Conservation (phyloP, 345 rosid genomes). For the Garcia nutans region DNA sequence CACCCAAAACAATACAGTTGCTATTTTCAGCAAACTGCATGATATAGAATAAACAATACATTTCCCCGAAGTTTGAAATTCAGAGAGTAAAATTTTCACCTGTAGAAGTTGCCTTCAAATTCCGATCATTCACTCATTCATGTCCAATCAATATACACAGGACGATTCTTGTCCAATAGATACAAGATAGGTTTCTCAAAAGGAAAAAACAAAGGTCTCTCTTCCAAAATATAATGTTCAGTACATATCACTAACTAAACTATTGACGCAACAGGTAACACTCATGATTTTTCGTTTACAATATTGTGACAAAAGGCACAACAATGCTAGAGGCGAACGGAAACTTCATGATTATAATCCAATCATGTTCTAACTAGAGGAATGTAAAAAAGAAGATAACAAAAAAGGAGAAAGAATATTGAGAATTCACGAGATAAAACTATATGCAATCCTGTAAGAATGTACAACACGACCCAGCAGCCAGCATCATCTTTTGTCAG, state of each 20-base stretch:
- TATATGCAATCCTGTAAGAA: constrained; percentile 49
- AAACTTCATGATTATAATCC: constrained; percentile 20
- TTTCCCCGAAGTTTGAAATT: neutral
- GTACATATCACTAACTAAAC: constrained; percentile 12
- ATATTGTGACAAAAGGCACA: constrained; percentile 19
- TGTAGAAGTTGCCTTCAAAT: constrained; percentile 1
- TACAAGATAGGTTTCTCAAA: constrained; percentile 1
- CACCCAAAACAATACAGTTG: too few species aligned
- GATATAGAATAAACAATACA: too few species aligned
- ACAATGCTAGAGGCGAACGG: neutral
- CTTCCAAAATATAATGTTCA: neutral
- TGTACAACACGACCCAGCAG: constrained; percentile 40
- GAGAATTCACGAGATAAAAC: constrained; percentile 17
- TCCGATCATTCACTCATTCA: constrained; percentile 5
- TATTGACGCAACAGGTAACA: constrained; percentile 18
- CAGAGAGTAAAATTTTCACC: neutral
- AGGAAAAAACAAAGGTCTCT: neutral
- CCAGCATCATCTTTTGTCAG: constrained; percentile 28
- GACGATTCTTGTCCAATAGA: neutral
- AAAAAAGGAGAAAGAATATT: neutral
- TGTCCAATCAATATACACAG: constrained; percentile 3
- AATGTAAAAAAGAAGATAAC: constrained; percentile 6
- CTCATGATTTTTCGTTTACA: constrained; percentile 22
- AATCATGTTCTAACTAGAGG: constrained; percentile 27
- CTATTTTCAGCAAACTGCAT: too few species aligned